phyloP scores from a whole-genome alignment of 1,284 basidiomycete genomes.

The Pseudozyma thailandica region DNA sequence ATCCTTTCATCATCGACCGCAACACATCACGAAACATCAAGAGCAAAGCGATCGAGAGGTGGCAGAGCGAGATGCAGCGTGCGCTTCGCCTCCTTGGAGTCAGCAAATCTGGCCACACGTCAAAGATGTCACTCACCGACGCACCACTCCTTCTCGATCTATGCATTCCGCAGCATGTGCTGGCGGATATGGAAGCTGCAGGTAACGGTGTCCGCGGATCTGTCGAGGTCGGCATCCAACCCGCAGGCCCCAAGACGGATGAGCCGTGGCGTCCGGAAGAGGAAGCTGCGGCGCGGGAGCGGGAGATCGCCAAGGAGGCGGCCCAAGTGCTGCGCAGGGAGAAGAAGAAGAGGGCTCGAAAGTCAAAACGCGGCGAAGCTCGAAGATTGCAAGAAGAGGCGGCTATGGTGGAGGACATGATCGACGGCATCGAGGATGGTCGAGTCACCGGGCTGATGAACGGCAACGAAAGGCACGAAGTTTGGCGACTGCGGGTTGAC shows the following conservation, averaged over 20 bases:
- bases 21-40: constrained; percentile 66
- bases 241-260: background rate
- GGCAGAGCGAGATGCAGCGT: constrained; percentile 27
- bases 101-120: background rate
- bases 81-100: constrained; percentile 13
- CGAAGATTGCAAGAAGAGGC: constrained; percentile 23
- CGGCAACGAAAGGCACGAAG: background rate
- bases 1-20: constrained; percentile 68
- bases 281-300: constrained; percentile 14
- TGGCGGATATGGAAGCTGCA: background rate
- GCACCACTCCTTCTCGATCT: constrained; percentile 32
- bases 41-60: constrained; percentile 14
- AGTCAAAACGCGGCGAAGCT: constrained; percentile 21
- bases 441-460: background rate
- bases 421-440: constrained; percentile 21
- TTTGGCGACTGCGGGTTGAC: constrained; percentile 15
- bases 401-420: constrained; percentile 31
- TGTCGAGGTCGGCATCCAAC: background rate
- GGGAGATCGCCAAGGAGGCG: constrained; percentile 20
- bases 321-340: constrained; percentile 14
- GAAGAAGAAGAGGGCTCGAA: constrained; percentile 20
- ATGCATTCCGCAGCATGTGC: constrained; percentile 16
- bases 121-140: constrained; percentile 1
- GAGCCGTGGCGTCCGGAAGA: constrained; percentile 17
- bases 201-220: background rate